A percentile compares a stretch with the other conserved stretches of the same genome.
Evolutionary conservation across 148 eudicot species (phyloP).

Genomic region (Mesembryanthemum crystallinum): DNA sequence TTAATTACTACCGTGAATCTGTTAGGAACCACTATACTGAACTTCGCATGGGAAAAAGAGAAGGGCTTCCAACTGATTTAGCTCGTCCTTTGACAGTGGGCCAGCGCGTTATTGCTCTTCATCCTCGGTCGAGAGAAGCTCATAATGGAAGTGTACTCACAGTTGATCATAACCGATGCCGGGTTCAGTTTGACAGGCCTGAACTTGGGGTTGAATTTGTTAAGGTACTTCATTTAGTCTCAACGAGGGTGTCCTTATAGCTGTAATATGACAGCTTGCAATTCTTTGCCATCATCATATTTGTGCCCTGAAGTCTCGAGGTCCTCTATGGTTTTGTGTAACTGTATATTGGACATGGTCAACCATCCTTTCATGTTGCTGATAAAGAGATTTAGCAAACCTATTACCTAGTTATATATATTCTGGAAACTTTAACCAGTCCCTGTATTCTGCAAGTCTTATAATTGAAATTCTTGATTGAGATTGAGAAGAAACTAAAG

Average conservation of each 20-base stretch:
- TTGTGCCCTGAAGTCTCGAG: background rate
- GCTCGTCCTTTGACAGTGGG: conserved; percentile 97
- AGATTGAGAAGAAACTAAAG: background rate
- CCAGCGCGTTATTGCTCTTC: conserved; percentile 91
- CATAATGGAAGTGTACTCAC: conserved; percentile 91
- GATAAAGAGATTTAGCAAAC: background rate
- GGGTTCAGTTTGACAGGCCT: conserved; percentile 92
- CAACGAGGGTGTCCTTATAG: background rate
- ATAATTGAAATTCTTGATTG: background rate
- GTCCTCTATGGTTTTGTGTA: background rate
- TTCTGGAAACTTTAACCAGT: background rate
- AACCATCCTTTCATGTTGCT: conserved; percentile 1
- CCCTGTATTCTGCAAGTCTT: background rate
- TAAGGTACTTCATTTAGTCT: conserved; percentile 45
- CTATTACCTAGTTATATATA: background rate
- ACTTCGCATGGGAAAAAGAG: conserved; percentile 77
- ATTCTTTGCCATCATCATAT: background rate
- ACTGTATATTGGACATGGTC: background rate
- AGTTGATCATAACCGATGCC: conserved; percentile 80
- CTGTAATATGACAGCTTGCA: background rate
- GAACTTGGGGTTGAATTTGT: conserved; percentile 99
- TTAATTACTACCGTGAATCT: conserved; percentile 85
- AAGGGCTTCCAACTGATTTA: conserved; percentile 93
- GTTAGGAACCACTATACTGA: conserved; percentile 91
- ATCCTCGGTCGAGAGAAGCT: conserved; percentile 84